Base-by-base conservation (phyloP, 768 basidiomycete species). In the Pulveroboletus sp. region DNA sequence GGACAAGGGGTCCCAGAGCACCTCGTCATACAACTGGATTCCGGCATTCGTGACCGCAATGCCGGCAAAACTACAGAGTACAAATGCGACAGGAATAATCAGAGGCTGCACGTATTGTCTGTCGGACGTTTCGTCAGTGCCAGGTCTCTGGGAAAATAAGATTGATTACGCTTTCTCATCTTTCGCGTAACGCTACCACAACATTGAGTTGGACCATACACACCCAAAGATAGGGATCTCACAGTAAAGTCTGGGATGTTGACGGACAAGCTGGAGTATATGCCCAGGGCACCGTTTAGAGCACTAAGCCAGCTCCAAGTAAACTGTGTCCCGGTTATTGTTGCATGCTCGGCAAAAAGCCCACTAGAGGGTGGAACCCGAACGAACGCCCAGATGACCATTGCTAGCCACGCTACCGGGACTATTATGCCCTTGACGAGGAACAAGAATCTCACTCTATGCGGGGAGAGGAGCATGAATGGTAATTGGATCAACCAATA, bases 181-280 rank as follows among this genome's bases (percentile, higher is more conserved):
- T 79, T 51, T 84, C 0, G 89, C 86, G 67, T 93, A 92, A 60
- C 90, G 79, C 76, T 84, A 44, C 7, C 65, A 37, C 30, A 27
- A 33, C 10, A 18, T 14, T 56, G 4, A 56, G 49, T 39, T 17
- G 4, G 17, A 27, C 7, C 2, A 31, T 5, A 26, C 8, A 36
- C 6, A 30, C 26, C 18, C 7, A 5, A 5, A 15, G 14, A 39
- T 8, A 7, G 11, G 27, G 38, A 11, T 32, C 64, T 46, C 51
- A 76, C 73, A 21, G 90, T 90, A 61, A 94, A 91, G 67, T 94
- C 92, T 2, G 90, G 84, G 50, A 91, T 89, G 59, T 91, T 91
- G 55, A 88, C 83, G 0, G 83, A 76, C 13, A 88, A 69, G 8
- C 84, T 87, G 5, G 83, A 70, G 66, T 84, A 93, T 54, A 80